Evolutionary conservation across 2,329 filamentous ascomycete genomes (phyloP).

Genomic region (Aspergillus alliaceus): DNA sequence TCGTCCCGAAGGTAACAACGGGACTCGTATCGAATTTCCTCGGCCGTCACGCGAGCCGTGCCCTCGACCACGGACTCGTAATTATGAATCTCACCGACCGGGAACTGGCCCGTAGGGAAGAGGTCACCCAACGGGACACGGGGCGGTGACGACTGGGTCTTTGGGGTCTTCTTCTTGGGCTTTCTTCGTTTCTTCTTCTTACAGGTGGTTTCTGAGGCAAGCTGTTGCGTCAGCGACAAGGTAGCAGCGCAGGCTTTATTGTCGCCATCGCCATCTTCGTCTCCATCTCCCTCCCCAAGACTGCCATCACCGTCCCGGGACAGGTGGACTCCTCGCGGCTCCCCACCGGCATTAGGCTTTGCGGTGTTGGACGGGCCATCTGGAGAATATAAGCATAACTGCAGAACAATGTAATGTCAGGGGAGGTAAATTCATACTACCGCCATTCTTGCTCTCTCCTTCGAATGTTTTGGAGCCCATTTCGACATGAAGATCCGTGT

Average conservation of each 20-base stretch:
- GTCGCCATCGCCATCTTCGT: constrained; percentile 7
- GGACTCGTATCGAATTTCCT: constrained; percentile 47
- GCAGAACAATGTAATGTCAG: neutral
- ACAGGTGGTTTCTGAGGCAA: neutral
- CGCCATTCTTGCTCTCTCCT: constrained; percentile 32
- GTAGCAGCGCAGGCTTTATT: neutral
- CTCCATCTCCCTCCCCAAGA: constrained; percentile 34
- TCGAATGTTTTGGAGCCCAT: constrained; percentile 46
- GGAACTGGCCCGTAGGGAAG: constrained; percentile 47
- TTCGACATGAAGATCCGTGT: constrained; percentile 20
- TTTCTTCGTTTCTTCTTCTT: constrained; percentile 42
- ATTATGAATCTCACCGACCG: constrained; percentile 47
- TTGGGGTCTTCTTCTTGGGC: constrained; percentile 10
- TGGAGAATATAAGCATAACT: constrained; percentile 12
- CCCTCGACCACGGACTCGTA: constrained; percentile 45
- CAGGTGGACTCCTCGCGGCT: constrained; percentile 44
- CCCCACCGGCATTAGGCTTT: constrained; percentile 36
- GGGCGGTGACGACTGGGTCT: constrained; percentile 48
- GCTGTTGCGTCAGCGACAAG: neutral
- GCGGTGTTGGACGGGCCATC: constrained; percentile 24
- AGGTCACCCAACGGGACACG: constrained; percentile 48
- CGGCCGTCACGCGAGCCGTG: constrained; percentile 46
- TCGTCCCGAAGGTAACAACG: constrained; percentile 45
- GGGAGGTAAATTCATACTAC: constrained; percentile 28
- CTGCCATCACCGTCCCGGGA: constrained; percentile 46